A percentile compares a stretch with the other conserved stretches of the same genome.
Evolutionary conservation across 805 yeast genomes (phyloP).

Genomic region (Spathaspora arborariae): DNA sequence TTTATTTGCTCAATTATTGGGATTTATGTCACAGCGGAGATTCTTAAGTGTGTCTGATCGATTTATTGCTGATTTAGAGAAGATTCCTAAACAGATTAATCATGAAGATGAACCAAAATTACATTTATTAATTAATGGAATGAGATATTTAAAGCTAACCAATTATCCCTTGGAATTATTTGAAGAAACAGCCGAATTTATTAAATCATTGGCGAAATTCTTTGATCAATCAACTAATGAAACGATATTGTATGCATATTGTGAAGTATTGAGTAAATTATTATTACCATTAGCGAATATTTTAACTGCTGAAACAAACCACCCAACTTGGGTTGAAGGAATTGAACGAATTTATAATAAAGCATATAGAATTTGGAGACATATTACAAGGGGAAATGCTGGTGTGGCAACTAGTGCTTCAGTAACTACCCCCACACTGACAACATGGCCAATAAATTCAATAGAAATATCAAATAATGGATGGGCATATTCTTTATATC

Average conservation of each 20-base stretch:
- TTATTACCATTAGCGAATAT: slow-evolving; percentile 79
- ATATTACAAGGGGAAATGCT: slow-evolving; percentile 10
- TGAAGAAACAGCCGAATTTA: slow-evolving; percentile 91
- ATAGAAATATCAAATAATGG: slow-evolving; percentile 14
- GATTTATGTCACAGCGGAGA: slow-evolving; percentile 83
- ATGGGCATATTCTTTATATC: slow-evolving; percentile 68
- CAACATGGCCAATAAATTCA: not conserved
- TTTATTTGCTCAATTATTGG: slow-evolving; percentile 80
- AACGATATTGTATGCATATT: slow-evolving; percentile 69
- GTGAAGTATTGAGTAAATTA: slow-evolving; percentile 75
- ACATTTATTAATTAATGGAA: slow-evolving; percentile 80
- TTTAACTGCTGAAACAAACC: slow-evolving; percentile 91
- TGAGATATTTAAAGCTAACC: slow-evolving; percentile 76
- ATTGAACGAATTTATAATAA: slow-evolving; percentile 57
- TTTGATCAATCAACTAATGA: slow-evolving; percentile 63
- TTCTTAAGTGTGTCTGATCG: slow-evolving; percentile 88
- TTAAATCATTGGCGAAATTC: slow-evolving; percentile 82
- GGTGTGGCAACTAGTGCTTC: not conserved
- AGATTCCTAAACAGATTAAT: slow-evolving; percentile 47
- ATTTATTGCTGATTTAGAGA: slow-evolving; percentile 89
- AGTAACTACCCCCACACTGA: not conserved
- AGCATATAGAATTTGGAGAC: slow-evolving; percentile 42
- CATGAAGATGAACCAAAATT: slow-evolving; percentile 50
- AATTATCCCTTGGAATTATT: slow-evolving; percentile 85
- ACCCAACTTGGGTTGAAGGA: slow-evolving; percentile 92